Evolutionary conservation across 805 yeast species (phyloP), one percentile per base, ranked within the genome.

Genomic region (Saturnispora quitensis): DNA sequence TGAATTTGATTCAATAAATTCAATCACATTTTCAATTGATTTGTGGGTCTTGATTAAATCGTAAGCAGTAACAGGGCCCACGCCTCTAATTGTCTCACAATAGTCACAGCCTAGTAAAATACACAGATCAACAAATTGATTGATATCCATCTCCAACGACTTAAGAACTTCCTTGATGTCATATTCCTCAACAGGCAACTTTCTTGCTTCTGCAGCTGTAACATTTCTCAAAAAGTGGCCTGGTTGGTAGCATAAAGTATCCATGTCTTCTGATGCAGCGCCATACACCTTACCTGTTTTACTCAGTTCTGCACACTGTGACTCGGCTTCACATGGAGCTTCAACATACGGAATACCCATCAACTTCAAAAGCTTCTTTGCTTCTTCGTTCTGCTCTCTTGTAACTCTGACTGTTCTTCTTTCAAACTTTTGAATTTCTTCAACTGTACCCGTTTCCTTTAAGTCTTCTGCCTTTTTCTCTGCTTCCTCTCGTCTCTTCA

Each of bases 211-310:
- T 1, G 97, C 82, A 58, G 90, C 93, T 0, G 98, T 93, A 66
- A 93, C 75, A 65, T 93, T 96, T 58, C 99, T 78, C 55, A 93
- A 73, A 50, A 93, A 70, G 54, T 71, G 81, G 5, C 96, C 93
- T 2, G 98, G 87, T 52, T 81, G 83, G 64, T 91, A 93, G 62
- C 98, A 93, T 51, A 93, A 67, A 1, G 99, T 93, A 69, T 93
- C 99, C 99, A 93, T 93, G 79, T 93, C 99, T 66, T 93, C 99
- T 5, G 96, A 86, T 1, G 97, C 99, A 3, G 98, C 96, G 8
- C 96, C 99, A 64, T 83, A 93, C 0, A 91, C 98, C 63, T 89
- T 89, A 2, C 96, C 97, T 12, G 81, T 78, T 53, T 81, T 78
- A 3, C 97, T 97, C 46, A 93, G 70, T 56, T 82, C 93, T 0